These are phyloP conservation scores for Taxillus chinensis DNA, from an alignment of 164 flowering plant genomes.

Conservation along the genomic window DNA sequence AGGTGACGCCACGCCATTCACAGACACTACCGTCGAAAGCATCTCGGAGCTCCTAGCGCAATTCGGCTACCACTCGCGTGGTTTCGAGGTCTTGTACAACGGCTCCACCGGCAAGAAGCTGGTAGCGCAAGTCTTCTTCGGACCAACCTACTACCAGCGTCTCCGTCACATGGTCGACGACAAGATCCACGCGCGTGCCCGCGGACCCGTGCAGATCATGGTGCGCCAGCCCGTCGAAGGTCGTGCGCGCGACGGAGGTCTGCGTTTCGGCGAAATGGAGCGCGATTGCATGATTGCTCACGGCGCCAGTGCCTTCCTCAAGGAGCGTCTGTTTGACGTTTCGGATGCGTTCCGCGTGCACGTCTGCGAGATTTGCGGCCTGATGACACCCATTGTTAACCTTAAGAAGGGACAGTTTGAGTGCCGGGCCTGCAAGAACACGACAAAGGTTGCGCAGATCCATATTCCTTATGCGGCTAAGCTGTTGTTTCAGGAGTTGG, in stretches of 20 bases:
- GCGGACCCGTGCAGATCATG: constrained; percentile 94
- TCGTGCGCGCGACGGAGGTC: constrained; percentile 92
- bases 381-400: constrained; percentile 92
- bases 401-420: constrained; percentile 88
- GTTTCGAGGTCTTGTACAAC: constrained; percentile 92
- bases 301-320: constrained; percentile 82
- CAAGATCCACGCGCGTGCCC: constrained; percentile 91
- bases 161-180: constrained; percentile 97
- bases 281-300: constrained; percentile 95
- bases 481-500: constrained; percentile 89
- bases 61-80: constrained; percentile 98
- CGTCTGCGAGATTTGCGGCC: constrained; percentile 82
- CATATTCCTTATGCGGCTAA: constrained; percentile 93
- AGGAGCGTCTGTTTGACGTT: constrained; percentile 82
- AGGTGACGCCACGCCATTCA: constrained; percentile 96
- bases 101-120: constrained; percentile 91
- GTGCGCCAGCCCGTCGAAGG: constrained; percentile 98
- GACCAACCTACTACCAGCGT: constrained; percentile 94
- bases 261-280: constrained; percentile 97
- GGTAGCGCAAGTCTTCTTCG: constrained; percentile 80
- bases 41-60: too few species aligned
- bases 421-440: constrained; percentile 92
- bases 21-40: too few species aligned
- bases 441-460: constrained; percentile 86
- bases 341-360: constrained; percentile 94